These are phyloP conservation scores for Phytophthora cryptogea DNA, from an alignment of 352 stramenopile genomes.

Conservation along the genomic window DNA sequence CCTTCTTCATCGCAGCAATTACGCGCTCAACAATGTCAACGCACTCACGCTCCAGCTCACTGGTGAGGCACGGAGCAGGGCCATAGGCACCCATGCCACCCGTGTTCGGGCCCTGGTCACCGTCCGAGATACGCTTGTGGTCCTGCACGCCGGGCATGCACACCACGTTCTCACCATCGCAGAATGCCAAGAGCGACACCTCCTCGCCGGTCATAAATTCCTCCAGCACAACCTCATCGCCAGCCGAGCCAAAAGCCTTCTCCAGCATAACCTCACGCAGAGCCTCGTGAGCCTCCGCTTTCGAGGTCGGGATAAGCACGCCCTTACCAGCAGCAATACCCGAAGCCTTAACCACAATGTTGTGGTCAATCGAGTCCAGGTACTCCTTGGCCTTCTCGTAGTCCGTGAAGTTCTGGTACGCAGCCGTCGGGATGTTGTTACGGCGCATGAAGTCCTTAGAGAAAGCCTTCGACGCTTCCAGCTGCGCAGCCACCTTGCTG, in stretches of 20 bases:
- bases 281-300: constrained; percentile 91
- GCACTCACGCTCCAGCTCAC: constrained; percentile 92
- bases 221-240: constrained; percentile 98
- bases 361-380: constrained; percentile 92
- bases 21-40: constrained; percentile 83
- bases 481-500: constrained; percentile 91
- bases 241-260: constrained; percentile 95
- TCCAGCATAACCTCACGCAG: constrained; percentile 98
- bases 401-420: constrained; percentile 97
- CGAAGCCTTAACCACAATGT: constrained; percentile 99
- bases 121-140: constrained; percentile 98
- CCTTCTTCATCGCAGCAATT: constrained; percentile 86
- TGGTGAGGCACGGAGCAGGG: constrained; percentile 96
- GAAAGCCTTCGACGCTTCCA: constrained; percentile 99
- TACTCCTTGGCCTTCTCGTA: constrained; percentile 91
- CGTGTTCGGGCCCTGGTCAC: constrained; percentile 98
- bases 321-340: constrained; percentile 99
- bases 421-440: constrained; percentile 97
- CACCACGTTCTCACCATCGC: constrained; percentile 94
- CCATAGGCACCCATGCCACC: constrained; percentile 99
- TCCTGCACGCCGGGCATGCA: constrained; percentile 98
- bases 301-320: constrained; percentile 95
- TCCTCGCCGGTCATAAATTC: constrained; percentile 98
- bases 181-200: constrained; percentile 98
- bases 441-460: constrained; percentile 99